Base-by-base conservation (phyloP, 1,139 yeast species). In the Meyerozyma athensensis region DNA sequence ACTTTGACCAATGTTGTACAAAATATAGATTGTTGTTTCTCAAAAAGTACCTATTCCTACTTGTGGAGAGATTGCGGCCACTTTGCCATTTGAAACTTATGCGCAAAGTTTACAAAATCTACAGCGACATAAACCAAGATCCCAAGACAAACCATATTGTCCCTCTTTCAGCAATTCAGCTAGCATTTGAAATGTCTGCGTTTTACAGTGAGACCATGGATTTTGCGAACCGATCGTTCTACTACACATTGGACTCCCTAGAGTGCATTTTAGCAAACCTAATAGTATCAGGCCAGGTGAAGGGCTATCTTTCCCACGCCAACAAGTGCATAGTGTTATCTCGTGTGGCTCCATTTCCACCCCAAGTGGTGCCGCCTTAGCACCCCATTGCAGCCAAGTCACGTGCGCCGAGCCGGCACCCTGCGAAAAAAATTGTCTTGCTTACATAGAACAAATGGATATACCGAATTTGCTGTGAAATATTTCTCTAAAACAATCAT, bases 251-350 rank as follows among this genome's bases (percentile, higher is more conserved):
- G 23, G 82, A 78, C 47, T 81, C 78, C 36, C 68, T 83, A 5
- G 97, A 90, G 59, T 80, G 94, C 46, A 59, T 76, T 19, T 49
- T 89, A 30, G 90, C 96, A 0, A 75, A 75, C 40, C 60, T 85
- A 49, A 86, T 90, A 13, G 66, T 72, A 36, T 61, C 59, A 32
- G 86, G 86, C 8, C 63, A 63, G 39, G 66, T 89, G 42, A 87
- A 85, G 60, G 97, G 97, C 1, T 90, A 89, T 57, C 62, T 90
- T 18, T 84, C 95, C 6, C 94, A 86, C 53, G 74, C 79, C 12
- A 78, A 84, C 49, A 67, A 77, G 38, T 83, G 86, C 42, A 65
- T 89, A 20, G 96, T 90, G 12, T 61, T 90, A 40, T 82, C 95
- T 48, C 86, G 83, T 55, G 74, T 70, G 19, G 76, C 76, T 21